Evolutionary conservation across 441 rosid genomes (phyloP).

Genomic region (Corymbia citriodora): DNA sequence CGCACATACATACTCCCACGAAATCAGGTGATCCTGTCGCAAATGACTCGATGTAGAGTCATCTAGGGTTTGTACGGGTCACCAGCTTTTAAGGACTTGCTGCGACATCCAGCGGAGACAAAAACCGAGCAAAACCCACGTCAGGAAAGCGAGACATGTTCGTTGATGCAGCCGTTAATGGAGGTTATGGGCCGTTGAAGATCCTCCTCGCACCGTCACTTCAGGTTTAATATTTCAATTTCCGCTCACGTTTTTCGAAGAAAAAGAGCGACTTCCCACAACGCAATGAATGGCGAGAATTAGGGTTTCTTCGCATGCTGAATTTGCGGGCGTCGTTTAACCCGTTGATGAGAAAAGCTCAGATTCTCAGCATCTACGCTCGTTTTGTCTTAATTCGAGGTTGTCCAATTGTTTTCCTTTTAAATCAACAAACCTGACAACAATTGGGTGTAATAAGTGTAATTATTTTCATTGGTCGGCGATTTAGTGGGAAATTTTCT

Average conservation of each 20-base stretch:
- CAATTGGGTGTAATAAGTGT: not conserved
- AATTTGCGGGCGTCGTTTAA: not conserved
- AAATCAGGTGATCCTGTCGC: not conserved
- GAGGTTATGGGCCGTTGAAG: conserved; percentile 28
- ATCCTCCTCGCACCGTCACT: not conserved
- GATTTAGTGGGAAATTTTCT: not conserved
- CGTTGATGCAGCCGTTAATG: conserved; percentile 38
- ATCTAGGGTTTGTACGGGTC: not conserved
- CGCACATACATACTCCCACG: not conserved
- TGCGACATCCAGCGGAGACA: not conserved
- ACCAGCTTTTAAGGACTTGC: not conserved
- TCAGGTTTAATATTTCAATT: not conserved
- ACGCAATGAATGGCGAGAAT: not conserved
- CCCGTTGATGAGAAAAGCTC: not conserved
- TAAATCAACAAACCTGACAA: not conserved
- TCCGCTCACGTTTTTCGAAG: not conserved
- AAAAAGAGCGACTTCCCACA: not conserved
- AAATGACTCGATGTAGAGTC: not conserved
- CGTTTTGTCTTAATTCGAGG: not conserved
- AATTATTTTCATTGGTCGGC: not conserved
- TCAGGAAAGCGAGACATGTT: conserved; percentile 12
- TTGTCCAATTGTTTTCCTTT: not conserved
- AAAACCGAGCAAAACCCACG: not conserved
- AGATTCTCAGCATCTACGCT: not conserved
- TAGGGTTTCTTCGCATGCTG: not conserved